Evolutionary conservation across 768 basidiomycete genomes (phyloP), one percentile per base, ranked within the genome.

Genomic region (Daedaleopsis nitida): DNA sequence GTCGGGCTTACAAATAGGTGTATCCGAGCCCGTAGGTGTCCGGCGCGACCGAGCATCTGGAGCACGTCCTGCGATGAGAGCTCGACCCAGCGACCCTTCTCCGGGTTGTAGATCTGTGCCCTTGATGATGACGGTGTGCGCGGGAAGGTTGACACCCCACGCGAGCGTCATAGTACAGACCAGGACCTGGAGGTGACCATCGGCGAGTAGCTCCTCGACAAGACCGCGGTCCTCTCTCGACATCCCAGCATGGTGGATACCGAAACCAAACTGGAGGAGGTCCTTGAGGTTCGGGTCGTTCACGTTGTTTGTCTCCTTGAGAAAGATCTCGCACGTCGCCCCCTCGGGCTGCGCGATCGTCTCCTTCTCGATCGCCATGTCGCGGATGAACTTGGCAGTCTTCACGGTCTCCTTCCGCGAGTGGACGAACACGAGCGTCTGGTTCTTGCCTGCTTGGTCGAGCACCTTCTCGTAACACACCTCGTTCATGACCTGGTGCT

Each of bases 61-160:
- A 99, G 78, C 0, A 98, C 95, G 70, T 98, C 97, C 74, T 98
- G 97, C 0, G 89, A 87, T 1, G 93, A 96, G 7, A 98, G 77
- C 73, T 98, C 97, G 5, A 92, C 90, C 97, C 97, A 99, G 5
- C 92, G 87, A 19, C 97, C 97, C 76, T 98, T 97, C 76, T 97
- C 96, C 0, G 97, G 97, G 73, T 97, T 98, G 77, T 98, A 99
- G 63, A 98, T 96, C 76, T 98, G 97, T 98, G 19, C 97, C 97
- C 73, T 98, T 99, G 81, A 99, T 98, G 78, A 98, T 94, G 76
- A 98, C 96, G 9, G 94, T 91, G 65, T 98, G 97, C 1, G 96
- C 96, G 3, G 97, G 97, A 0, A 98, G 78, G 72, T 99, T 99
- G 76, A 99, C 96, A 78, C 96, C 97, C 97, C 97, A 99, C 0